phyloP scores from a whole-genome alignment of 2,329 filamentous ascomycete species.

The Phaeosphaeriaceae sp. region DNA sequence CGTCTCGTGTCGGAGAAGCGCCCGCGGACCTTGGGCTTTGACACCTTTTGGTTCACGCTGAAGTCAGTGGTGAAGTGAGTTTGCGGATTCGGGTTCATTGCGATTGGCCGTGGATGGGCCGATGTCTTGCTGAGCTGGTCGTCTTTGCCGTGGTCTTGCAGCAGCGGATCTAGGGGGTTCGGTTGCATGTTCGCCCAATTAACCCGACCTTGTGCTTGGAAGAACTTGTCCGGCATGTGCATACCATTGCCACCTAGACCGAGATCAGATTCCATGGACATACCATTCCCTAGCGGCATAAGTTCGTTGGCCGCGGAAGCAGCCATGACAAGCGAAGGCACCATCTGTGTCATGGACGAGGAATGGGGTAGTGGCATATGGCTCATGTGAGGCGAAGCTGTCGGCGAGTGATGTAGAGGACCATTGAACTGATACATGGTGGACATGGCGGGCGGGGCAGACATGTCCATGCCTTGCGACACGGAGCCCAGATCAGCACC shows the following conservation, averaged over 20 bases:
- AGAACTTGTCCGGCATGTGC: constrained; percentile 44
- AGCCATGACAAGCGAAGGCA: constrained; percentile 49
- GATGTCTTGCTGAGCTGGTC: constrained; percentile 30
- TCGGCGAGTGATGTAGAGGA: constrained; percentile 45
- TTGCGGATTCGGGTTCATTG: constrained; percentile 46
- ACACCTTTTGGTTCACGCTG: constrained; percentile 48
- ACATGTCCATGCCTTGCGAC: constrained; percentile 42
- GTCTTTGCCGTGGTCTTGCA: constrained; percentile 43
- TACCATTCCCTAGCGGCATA: constrained; percentile 42
- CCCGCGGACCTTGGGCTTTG: constrained; percentile 59
- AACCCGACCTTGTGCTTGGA: constrained; percentile 37
- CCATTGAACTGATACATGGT: constrained; percentile 50
- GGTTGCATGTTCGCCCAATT: constrained; percentile 42
- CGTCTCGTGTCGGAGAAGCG: constrained; percentile 64
- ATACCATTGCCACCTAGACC: constrained; percentile 33
- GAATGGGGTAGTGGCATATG: constrained; percentile 37
- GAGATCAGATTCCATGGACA: constrained; percentile 47
- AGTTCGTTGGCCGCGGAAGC: constrained; percentile 50
- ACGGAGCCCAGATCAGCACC: constrained; percentile 28
- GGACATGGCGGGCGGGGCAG: constrained; percentile 42
- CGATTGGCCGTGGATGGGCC: constrained; percentile 45
- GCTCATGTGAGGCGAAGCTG: constrained; percentile 42
- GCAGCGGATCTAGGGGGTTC: constrained; percentile 41
- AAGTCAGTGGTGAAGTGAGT: constrained; percentile 50
- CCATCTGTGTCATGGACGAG: constrained; percentile 42